A percentile compares a stretch with the other conserved stretches of the same genome.
phyloP scores from a whole-genome alignment of 306 rosid genomes.

The Acmispon strigosus region DNA sequence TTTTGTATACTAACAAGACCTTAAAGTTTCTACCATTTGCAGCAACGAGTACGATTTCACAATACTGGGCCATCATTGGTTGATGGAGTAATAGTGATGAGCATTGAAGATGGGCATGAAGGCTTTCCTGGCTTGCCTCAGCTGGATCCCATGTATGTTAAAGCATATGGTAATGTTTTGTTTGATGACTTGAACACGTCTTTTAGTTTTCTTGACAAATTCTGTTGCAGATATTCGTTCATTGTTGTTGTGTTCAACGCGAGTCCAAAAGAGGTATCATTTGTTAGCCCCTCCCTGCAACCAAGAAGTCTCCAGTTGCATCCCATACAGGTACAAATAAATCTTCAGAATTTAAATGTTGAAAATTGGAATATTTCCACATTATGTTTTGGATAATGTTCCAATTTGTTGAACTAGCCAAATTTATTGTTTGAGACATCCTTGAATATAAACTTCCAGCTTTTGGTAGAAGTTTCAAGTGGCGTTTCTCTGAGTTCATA shows the following conservation, averaged over 20 bases:
- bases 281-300: conserved; percentile 41
- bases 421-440: not conserved
- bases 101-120: conserved; percentile 85
- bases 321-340: conserved; percentile 63
- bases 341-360: not conserved
- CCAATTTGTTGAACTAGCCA: not conserved
- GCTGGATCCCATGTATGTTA: conserved; percentile 83
- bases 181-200: not conserved
- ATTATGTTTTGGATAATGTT: not conserved
- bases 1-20: not conserved
- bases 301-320: conserved; percentile 66
- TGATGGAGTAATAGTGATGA: conserved; percentile 74
- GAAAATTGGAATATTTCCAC: not conserved
- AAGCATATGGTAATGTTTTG: conserved; percentile 3
- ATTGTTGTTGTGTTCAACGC: conserved; percentile 71
- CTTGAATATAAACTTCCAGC: not conserved
- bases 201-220: conserved; percentile 11
- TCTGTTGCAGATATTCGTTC: conserved; percentile 60
- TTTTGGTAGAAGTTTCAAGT: not conserved
- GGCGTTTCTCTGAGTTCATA: not conserved
- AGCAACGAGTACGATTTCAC: conserved; percentile 74
- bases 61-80: conserved; percentile 61
- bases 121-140: conserved; percentile 72
- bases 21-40: not conserved
- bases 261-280: conserved; percentile 62